phyloP scores from a whole-genome alignment of 345 rosid genomes.

The Citrus mangshanensis region DNA sequence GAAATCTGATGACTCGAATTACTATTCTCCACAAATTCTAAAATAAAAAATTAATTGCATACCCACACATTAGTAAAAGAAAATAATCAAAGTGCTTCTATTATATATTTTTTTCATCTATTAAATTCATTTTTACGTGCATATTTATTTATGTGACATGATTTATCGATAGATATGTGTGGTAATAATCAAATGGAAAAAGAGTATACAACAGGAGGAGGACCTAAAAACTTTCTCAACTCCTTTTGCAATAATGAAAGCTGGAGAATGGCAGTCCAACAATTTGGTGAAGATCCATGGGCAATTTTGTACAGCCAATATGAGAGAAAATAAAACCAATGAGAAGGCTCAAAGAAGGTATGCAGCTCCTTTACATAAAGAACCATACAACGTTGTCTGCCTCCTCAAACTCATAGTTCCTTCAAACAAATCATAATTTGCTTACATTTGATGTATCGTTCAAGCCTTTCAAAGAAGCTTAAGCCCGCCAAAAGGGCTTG shows the following conservation, averaged over 20 bases:
- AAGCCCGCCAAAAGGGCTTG: conserved; percentile 59
- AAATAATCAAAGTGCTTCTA: too few species aligned
- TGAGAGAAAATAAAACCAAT: neutral
- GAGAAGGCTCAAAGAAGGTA: neutral
- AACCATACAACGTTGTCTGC: neutral
- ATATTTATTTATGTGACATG: too few species aligned
- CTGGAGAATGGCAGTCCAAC: conserved; percentile 3
- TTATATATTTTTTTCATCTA: too few species aligned
- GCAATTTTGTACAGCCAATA: neutral
- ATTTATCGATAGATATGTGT: too few species aligned
- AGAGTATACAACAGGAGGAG: neutral
- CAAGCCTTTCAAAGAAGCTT: conserved; percentile 55
- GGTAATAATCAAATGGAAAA: neutral
- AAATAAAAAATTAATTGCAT: too few species aligned
- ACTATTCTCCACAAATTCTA: too few species aligned
- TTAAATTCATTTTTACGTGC: too few species aligned
- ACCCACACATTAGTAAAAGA: too few species aligned
- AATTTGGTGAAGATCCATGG: neutral
- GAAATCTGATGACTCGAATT: too few species aligned
- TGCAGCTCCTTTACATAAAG: neutral
- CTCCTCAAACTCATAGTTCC: neutral
- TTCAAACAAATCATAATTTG: neutral
- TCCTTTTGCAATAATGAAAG: too few species aligned
- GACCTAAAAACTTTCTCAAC: neutral
- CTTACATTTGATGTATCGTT: conserved; percentile 37